A percentile compares a stretch with the other conserved stretches of the same genome.
phyloP scores from a whole-genome alignment of 2,329 filamentous ascomycete genomes.

The Alternaria metachromatica region DNA sequence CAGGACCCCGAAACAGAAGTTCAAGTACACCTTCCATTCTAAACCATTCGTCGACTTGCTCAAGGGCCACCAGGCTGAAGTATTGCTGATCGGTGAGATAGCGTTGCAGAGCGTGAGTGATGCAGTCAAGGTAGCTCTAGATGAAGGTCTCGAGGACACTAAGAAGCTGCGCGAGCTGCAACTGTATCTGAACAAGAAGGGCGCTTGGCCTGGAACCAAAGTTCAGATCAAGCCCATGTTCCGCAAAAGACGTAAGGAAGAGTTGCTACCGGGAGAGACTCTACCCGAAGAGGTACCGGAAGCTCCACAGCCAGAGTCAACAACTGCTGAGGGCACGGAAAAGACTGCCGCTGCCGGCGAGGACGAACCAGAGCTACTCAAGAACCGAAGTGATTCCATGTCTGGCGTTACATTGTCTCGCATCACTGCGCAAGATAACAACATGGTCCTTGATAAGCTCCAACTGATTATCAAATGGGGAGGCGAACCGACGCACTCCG shows the following conservation, averaged over 20 bases:
- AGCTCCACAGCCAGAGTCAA: conserved; percentile 23
- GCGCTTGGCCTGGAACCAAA: conserved; percentile 92
- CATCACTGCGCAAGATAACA: conserved; percentile 91
- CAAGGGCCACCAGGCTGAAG: conserved; percentile 95
- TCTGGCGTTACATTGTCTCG: conserved; percentile 91
- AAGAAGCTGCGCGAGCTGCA: conserved; percentile 85
- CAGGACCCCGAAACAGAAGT: conserved; percentile 97
- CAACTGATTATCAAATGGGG: conserved; percentile 99
- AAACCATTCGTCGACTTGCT: conserved; percentile 94
- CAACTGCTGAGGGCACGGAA: conserved; percentile 30
- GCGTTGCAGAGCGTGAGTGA: conserved; percentile 87
- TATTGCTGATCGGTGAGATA: conserved; percentile 88
- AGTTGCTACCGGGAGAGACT: conserved; percentile 50
- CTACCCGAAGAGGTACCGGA: conserved; percentile 41
- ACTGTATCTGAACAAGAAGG: conserved; percentile 90
- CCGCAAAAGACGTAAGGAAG: conserved; percentile 79
- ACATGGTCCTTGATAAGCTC: conserved; percentile 90
- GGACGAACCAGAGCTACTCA: conserved; percentile 26
- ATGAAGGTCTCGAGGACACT: conserved; percentile 80
- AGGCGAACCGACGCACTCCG: conserved; percentile 96
- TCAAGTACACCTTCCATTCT: conserved; percentile 98
- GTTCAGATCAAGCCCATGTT: conserved; percentile 99
- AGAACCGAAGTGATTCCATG: conserved; percentile 74
- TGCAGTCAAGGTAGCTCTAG: conserved; percentile 81
- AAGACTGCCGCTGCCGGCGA: conserved; percentile 20